A percentile compares a stretch with the other conserved stretches of the same genome.
These are phyloP conservation scores for Yamadazyma sp. DNA, from an alignment of 1,139 yeast species.

Conservation along the genomic window DNA sequence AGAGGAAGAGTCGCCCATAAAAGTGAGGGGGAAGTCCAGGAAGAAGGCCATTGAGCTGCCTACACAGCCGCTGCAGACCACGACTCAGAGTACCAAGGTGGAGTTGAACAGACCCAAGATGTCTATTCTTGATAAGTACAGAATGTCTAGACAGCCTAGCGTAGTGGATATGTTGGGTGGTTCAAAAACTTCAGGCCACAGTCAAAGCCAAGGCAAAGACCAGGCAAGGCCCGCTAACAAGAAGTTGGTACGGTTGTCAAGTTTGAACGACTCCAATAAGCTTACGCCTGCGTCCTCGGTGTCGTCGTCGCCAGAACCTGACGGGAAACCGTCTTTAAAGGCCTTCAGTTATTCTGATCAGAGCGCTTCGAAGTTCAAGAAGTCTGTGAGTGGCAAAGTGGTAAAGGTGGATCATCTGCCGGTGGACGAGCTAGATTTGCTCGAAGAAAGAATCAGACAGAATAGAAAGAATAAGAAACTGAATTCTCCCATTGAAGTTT, in stretches of 20 bases:
- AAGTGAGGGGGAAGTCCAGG: constrained; percentile 33
- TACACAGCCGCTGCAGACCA: constrained; percentile 13
- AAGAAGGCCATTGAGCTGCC: constrained; percentile 23
- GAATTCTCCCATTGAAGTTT: constrained; percentile 17
- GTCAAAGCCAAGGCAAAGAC: too few relatives aligned
- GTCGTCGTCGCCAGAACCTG: constrained; percentile 9
- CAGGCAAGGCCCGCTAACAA: constrained; percentile 22
- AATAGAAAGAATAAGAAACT: constrained; percentile 25
- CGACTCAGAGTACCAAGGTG: constrained; percentile 49
- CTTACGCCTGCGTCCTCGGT: constrained; percentile 15
- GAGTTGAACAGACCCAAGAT: constrained; percentile 50
- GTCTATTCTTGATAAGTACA: constrained; percentile 56
- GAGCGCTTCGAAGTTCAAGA: constrained; percentile 9
- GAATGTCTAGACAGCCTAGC: constrained; percentile 28
- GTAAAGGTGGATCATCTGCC: constrained; percentile 7
- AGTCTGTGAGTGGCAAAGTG: constrained; percentile 13
- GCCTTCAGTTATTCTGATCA: constrained; percentile 11
- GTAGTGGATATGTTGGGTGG: constrained; percentile 23
- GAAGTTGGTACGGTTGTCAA: constrained; percentile 38
- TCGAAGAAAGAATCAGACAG: constrained; percentile 39
- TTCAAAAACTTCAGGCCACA: too few relatives aligned
- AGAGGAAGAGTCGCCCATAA: constrained; percentile 31
- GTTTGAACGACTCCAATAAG: constrained; percentile 12
- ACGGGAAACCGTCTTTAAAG: constrained; percentile 9
- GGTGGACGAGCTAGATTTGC: constrained; percentile 34